Evolutionary conservation across 2,329 filamentous ascomycete genomes (phyloP).

Genomic region (Tympanopsis confertula): DNA sequence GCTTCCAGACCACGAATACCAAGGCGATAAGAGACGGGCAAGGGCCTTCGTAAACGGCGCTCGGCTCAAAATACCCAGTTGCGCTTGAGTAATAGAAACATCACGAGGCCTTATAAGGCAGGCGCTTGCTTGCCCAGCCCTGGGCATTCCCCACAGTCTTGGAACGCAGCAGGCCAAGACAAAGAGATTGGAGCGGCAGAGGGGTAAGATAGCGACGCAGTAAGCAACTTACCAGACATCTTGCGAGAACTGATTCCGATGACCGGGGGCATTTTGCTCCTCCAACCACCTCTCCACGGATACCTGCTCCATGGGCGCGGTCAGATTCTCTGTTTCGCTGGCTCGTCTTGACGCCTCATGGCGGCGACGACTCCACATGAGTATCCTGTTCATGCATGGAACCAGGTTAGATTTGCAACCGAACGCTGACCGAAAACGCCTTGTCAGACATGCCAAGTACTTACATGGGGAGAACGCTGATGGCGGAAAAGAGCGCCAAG

Average conservation of each 20-base stretch:
- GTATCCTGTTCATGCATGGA: neutral
- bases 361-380: neutral
- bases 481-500: neutral
- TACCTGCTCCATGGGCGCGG: neutral
- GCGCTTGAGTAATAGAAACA: too few species aligned
- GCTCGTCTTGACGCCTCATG: neutral
- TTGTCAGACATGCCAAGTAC: neutral
- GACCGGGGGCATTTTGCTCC: neutral
- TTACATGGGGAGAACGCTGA: neutral
- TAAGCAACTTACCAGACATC: neutral
- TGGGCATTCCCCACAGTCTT: too few species aligned
- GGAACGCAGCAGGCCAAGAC: too few species aligned
- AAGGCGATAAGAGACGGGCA: too few species aligned
- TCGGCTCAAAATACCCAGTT: too few species aligned
- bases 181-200: too few species aligned
- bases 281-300: neutral
- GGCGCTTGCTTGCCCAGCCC: too few species aligned
- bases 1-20: too few species aligned
- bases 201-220: too few species aligned
- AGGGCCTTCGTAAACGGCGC: too few species aligned
- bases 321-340: neutral
- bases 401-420: neutral
- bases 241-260: neutral
- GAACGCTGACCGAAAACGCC: neutral
- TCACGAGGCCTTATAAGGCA: too few species aligned